Evolutionary conservation across 1,139 yeast genomes (phyloP), one percentile per base, ranked within the genome.

Genomic region (Williopsis jadinii): DNA sequence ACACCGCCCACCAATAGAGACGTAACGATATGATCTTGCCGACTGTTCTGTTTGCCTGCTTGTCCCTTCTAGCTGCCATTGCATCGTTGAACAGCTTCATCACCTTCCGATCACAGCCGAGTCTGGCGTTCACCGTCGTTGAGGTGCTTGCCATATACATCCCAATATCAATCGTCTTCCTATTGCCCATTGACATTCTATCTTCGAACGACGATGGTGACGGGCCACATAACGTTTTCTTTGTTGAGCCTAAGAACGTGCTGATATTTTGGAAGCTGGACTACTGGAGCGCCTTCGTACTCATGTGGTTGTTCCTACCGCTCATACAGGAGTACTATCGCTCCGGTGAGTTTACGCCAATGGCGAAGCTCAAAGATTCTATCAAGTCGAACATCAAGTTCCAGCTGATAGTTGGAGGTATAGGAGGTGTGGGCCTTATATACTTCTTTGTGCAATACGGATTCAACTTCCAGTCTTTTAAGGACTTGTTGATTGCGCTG

Each of bases 281-380:
- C 42, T 86, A 86, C 61, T 86, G 95, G 95, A 65, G 75, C 12
- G 84, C 95, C 0, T 86, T 85, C 54, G 57, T 71, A 28, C 63
- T 86, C 43, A 85, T 95, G 28, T 85, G 95, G 87, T 63, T 78
- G 10, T 52, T 84, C 1, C 58, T 86, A 40, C 95, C 95, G 0
- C 61, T 80, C 34, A 64, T 84, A 29, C 92, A 84, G 56, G 83
- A 81, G 51, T 86, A 72, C 63, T 82, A 78, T 50, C 74, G 78
- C 39, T 79, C 86, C 2, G 95, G 95, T 5, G 74, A 80, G 56
- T 75, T 69, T 55, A 73, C 71, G 36, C 67, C 68, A 2, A 44
- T 60, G 9, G 62, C 64, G 19, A 67, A 73, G 44, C 55, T 84
- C 34, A 63, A 62, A 40, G 85, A 83, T 43, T 81, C 95, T 0